A percentile compares a stretch with the other conserved stretches of the same genome.
phyloP scores from a whole-genome alignment of 1,284 basidiomycete genomes.

The Sutorius eximius region DNA sequence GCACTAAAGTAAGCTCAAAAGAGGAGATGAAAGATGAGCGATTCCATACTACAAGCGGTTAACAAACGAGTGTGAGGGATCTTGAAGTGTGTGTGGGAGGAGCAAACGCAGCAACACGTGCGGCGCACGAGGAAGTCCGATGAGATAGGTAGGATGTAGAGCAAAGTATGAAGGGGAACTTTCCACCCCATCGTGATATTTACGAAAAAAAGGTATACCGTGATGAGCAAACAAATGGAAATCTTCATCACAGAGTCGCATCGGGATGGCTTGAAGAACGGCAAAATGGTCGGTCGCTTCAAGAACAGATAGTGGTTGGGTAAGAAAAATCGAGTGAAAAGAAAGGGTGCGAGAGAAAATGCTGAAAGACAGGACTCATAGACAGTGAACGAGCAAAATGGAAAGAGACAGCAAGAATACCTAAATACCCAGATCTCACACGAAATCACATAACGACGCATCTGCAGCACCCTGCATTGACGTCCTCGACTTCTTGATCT shows the following conservation, averaged over 20 bases:
- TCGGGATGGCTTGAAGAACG: constrained; percentile 4
- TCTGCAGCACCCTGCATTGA: constrained; percentile 54
- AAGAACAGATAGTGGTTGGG: constrained; percentile 9
- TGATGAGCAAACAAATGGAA: constrained; percentile 15
- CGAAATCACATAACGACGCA: constrained; percentile 60
- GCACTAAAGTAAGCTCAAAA: constrained; percentile 25
- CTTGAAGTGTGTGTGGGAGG: constrained; percentile 9
- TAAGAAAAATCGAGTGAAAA: constrained; percentile 1
- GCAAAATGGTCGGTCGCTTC: constrained; percentile 16
- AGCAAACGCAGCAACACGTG: constrained; percentile 6
- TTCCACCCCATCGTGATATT: constrained; percentile 29
- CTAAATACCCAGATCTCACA: constrained; percentile 19
- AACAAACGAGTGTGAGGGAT: constrained; percentile 26
- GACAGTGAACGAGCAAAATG: constrained; percentile 26
- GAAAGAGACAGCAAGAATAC: constrained; percentile 18
- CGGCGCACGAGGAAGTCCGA: constrained; percentile 16
- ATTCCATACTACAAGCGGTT: constrained; percentile 30
- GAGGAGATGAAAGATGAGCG: constrained; percentile 15
- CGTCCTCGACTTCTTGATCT: constrained; percentile 42
- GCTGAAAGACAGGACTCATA: constrained; percentile 20
- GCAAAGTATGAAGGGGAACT: constrained; percentile 13
- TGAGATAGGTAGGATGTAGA: constrained; percentile 18
- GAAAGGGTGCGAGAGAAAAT: constrained; percentile 11
- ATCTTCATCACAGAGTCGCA: constrained; percentile 14
- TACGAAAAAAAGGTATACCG: constrained; percentile 25